A percentile compares a stretch with the other conserved stretches of the same genome.
Evolutionary conservation across 768 basidiomycete species (phyloP).

Genomic region (Mycena leptocephala): DNA sequence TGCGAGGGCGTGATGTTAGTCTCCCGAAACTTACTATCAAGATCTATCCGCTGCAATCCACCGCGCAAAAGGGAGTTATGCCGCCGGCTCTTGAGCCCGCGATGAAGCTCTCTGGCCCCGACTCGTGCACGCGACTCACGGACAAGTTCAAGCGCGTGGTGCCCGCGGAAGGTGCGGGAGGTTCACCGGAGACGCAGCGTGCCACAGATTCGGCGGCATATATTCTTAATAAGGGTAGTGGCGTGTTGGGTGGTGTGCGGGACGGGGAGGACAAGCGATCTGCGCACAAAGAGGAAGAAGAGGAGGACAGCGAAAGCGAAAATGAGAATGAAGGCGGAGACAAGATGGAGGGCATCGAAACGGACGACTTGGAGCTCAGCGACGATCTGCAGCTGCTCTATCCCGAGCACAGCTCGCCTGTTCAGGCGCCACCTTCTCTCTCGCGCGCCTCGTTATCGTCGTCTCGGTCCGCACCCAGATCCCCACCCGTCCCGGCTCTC

Average conservation of each 20-base stretch:
- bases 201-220: neutral
- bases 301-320: too few species aligned
- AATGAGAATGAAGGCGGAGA: too few species aligned
- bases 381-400: slow-evolving; percentile 3
- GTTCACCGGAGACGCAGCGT: too few species aligned
- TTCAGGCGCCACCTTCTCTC: neutral
- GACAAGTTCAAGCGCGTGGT: neutral
- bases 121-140: neutral
- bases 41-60: too few species aligned
- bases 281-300: too few species aligned
- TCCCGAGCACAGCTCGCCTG: neutral
- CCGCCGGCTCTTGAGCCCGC: too few species aligned
- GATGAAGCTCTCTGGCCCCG: too few species aligned
- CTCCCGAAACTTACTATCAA: too few species aligned
- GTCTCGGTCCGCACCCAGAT: neutral
- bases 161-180: neutral
- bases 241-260: too few species aligned
- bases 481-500: too few species aligned
- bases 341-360: neutral
- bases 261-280: too few species aligned
- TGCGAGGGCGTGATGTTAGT: too few species aligned
- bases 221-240: neutral
- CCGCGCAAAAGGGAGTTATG: neutral
- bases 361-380: neutral
- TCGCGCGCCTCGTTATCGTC: neutral